These are phyloP conservation scores for Colletotrichum sp. DNA, from an alignment of 2,329 filamentous ascomycete genomes.

Conservation along the genomic window DNA sequence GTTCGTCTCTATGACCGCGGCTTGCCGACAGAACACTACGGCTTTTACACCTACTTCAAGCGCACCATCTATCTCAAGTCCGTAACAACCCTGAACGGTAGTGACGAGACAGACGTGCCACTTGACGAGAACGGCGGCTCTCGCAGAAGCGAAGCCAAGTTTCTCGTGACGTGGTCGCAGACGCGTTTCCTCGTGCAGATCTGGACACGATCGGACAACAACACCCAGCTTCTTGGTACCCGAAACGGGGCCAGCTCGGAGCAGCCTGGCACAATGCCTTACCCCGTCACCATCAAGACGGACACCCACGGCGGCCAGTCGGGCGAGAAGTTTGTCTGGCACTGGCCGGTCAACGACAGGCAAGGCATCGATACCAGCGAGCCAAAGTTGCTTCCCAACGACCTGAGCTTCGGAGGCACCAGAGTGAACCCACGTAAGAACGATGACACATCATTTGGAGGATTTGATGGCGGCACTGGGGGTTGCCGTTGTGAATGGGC, in stretches of 20 bases:
- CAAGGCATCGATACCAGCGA: constrained; percentile 49
- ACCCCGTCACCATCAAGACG: constrained; percentile 64
- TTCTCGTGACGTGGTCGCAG: constrained; percentile 63
- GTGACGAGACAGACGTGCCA: constrained; percentile 42
- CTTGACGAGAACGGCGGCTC: constrained; percentile 62
- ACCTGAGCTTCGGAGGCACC: constrained; percentile 54
- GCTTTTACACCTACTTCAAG: constrained; percentile 92
- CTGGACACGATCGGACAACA: constrained; percentile 60
- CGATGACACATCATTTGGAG: constrained; percentile 55
- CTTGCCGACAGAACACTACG: constrained; percentile 82
- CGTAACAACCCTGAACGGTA: constrained; percentile 50
- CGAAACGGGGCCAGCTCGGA: constrained; percentile 28
- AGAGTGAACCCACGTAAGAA: constrained; percentile 56
- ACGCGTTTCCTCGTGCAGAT: constrained; percentile 69
- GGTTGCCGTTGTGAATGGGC: constrained; percentile 68
- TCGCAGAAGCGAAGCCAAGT: constrained; percentile 55
- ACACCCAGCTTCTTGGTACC: constrained; percentile 42
- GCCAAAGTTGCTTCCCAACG: constrained; percentile 51
- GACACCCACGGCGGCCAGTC: constrained; percentile 67
- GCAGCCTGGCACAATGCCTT: constrained; percentile 65
- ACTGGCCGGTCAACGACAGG: constrained; percentile 53
- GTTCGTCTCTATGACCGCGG: constrained; percentile 86
- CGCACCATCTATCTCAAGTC: constrained; percentile 83
- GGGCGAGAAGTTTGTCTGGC: constrained; percentile 57
- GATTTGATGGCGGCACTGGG: constrained; percentile 67